Conservation (phyloP, 2,329 filamentous ascomycete genomes). For the Beauveria medogensis region DNA sequence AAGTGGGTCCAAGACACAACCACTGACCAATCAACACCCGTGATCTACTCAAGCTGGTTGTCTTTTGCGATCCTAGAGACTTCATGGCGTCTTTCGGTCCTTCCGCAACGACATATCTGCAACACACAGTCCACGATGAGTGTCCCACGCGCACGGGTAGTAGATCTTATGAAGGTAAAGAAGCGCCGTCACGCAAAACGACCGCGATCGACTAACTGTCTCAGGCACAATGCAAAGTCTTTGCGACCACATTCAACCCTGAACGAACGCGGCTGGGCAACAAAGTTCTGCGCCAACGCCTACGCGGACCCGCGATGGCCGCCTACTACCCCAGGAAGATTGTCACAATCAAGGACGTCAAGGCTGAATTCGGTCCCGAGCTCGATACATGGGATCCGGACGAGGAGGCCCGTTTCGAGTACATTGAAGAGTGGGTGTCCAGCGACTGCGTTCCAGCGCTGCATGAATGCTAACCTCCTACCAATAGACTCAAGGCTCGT, state of each 20-base stretch:
- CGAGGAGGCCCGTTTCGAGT: constrained; percentile 73
- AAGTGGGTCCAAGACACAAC: neutral
- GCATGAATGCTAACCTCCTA: constrained; percentile 21
- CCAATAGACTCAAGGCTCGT: constrained; percentile 58
- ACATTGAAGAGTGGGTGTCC: constrained; percentile 53
- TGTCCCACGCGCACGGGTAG: constrained; percentile 51
- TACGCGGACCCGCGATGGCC: constrained; percentile 73
- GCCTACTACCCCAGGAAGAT: constrained; percentile 81
- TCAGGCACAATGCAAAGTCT: constrained; percentile 84
- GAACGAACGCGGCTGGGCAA: constrained; percentile 75
- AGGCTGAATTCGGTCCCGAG: constrained; percentile 57
- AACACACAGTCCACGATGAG: constrained; percentile 40
- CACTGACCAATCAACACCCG: neutral
- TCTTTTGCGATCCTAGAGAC: neutral
- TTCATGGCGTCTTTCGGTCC: constrained; percentile 12
- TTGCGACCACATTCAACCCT: constrained; percentile 87
- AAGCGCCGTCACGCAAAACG: neutral
- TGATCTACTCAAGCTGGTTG: neutral
- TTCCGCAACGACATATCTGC: neutral
- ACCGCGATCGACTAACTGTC: neutral
- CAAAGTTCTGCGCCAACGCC: constrained; percentile 81
- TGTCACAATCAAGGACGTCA: constrained; percentile 64
- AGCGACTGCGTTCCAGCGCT: neutral
- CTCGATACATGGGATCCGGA: constrained; percentile 64
- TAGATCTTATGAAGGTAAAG: constrained; percentile 72